These are phyloP conservation scores for Parietichytrium sp. DNA, from an alignment of 108 stramenopile genomes.

Conservation along the genomic window DNA sequence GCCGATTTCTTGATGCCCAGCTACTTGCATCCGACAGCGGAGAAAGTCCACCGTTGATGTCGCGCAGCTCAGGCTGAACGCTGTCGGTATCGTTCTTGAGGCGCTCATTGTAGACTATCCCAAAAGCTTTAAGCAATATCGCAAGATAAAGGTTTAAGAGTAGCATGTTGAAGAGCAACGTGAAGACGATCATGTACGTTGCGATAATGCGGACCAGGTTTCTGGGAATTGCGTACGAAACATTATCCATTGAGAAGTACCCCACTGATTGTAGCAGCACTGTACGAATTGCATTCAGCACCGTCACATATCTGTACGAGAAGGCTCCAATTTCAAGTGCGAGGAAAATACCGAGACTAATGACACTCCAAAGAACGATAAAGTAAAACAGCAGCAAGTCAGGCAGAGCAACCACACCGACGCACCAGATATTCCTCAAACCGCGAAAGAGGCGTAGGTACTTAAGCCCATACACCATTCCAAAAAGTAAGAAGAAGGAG, in stretches of 20 bases:
- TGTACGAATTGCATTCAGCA: background rate
- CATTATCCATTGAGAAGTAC: background rate
- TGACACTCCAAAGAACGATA: background rate
- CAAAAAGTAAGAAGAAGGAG: background rate
- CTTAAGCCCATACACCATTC: background rate
- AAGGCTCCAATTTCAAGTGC: background rate
- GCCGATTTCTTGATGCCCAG: no score
- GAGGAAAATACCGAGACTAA: background rate
- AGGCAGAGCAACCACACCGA: background rate
- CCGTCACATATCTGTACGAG: background rate
- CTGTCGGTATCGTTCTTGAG: background rate
- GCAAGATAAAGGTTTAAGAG: background rate
- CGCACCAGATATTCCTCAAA: background rate
- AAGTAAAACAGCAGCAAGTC: background rate
- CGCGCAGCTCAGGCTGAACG: no score
- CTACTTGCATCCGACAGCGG: no score
- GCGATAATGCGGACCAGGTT: background rate
- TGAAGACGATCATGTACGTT: background rate
- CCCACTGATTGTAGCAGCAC: background rate
- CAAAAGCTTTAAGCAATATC: slow-evolving; percentile 6
- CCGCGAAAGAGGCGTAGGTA: slow-evolving; percentile 37
- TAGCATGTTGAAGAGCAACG: background rate
- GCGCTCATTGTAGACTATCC: background rate
- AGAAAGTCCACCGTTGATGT: no score
- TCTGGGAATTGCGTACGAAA: background rate